Evolutionary conservation across 306 rosid species (phyloP).

Genomic region (Phaseolus lunatus): DNA sequence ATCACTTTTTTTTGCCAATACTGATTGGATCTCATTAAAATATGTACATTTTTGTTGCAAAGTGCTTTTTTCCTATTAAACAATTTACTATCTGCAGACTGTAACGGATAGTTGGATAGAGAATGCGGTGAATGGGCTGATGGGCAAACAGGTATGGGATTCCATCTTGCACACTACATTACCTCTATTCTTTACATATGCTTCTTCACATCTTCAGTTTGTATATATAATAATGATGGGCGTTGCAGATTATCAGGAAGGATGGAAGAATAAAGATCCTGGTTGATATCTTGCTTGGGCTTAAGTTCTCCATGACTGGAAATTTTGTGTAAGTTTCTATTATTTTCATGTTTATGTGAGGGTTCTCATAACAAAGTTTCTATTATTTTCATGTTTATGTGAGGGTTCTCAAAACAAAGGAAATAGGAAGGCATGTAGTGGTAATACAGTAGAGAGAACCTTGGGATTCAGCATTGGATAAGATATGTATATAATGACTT

Average conservation of each 20-base stretch:
- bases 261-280: conserved; percentile 73
- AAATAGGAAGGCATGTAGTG: neutral
- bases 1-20: neutral
- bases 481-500: too few relatives aligned
- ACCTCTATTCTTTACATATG: neutral
- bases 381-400: neutral
- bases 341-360: neutral
- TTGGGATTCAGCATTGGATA: neutral
- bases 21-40: conserved; percentile 33
- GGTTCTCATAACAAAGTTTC: too few relatives aligned
- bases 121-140: conserved; percentile 94
- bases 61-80: conserved; percentile 17
- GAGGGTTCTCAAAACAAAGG: conserved; percentile 15
- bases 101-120: conserved; percentile 97
- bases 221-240: conserved; percentile 6
- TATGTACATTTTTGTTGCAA: conserved; percentile 1
- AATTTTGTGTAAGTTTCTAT: conserved; percentile 62
- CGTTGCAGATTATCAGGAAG: conserved; percentile 67
- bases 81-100: conserved; percentile 53
- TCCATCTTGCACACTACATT: neutral
- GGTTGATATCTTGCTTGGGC: conserved; percentile 75
- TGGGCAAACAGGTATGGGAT: conserved; percentile 79
- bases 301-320: conserved; percentile 83
- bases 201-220: conserved; percentile 4
- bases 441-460: neutral